Conservation (phyloP, 345 rosid genomes). For the Eucalyptus rudis region DNA sequence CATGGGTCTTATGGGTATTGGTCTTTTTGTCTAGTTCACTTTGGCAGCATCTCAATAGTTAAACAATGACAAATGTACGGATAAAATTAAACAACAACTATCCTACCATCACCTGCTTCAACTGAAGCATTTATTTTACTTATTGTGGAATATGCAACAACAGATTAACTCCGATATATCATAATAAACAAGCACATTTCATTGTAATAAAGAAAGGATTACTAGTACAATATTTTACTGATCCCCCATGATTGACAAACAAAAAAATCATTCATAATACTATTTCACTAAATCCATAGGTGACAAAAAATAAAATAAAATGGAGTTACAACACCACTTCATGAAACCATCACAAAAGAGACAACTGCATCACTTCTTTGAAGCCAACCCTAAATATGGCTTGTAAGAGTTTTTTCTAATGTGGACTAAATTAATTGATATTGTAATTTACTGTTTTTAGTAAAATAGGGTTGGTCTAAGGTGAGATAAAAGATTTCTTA, state of each 20-base stretch:
- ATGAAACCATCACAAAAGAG: neutral
- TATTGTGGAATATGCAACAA: neutral
- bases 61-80: neutral
- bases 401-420: too few relatives aligned
- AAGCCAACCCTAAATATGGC: too few relatives aligned
- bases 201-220: neutral
- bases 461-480: too few relatives aligned
- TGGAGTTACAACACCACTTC: neutral
- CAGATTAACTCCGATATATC: neutral
- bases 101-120: neutral
- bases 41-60: neutral
- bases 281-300: neutral
- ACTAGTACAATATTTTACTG: neutral
- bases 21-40: neutral
- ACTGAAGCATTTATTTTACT: neutral
- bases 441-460: too few relatives aligned
- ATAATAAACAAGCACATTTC: neutral
- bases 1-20: neutral
- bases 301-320: neutral
- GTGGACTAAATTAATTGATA: too few relatives aligned
- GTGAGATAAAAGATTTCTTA: too few relatives aligned
- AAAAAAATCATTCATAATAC: neutral
- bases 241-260: neutral
- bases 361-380: neutral
- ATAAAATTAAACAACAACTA: neutral